Evolutionary conservation across 495 filamentous ascomycete genomes (phyloP).

Genomic region (Rostrohypoxylon terebratum): DNA sequence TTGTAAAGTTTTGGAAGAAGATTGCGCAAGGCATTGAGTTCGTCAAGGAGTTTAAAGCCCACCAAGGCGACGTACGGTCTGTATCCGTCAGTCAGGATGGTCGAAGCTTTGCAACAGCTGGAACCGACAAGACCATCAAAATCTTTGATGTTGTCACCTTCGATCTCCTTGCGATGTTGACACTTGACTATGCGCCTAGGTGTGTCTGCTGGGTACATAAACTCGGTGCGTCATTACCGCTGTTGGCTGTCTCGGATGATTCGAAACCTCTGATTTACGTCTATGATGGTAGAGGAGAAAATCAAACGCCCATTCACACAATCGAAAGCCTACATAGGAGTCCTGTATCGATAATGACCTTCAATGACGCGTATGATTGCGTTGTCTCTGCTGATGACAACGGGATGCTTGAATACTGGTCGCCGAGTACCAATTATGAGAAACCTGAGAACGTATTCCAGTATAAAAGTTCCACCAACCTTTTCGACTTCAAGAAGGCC

Average conservation of each 20-base stretch:
- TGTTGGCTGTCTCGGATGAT: slow-evolving; percentile 90
- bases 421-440: slow-evolving; percentile 80
- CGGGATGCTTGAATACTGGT: slow-evolving; percentile 98
- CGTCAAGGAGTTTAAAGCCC: slow-evolving; percentile 96
- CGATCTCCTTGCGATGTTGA: slow-evolving; percentile 84
- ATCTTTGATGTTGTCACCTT: slow-evolving; percentile 97
- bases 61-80: slow-evolving; percentile 83
- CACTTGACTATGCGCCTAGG: slow-evolving; percentile 77
- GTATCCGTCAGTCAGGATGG: slow-evolving; percentile 90
- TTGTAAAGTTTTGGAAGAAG: slow-evolving; percentile 99
- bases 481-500: slow-evolving; percentile 97
- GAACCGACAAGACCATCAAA: slow-evolving; percentile 87
- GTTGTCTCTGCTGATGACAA: slow-evolving; percentile 88
- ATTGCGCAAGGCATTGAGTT: slow-evolving; percentile 90
- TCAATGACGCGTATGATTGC: slow-evolving; percentile 89
- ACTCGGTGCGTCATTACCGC: slow-evolving; percentile 84
- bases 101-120: slow-evolving; percentile 91
- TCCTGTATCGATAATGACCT: slow-evolving; percentile 84
- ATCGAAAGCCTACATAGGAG: slow-evolving; percentile 80
- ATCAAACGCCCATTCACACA: slow-evolving; percentile 75
- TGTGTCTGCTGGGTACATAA: slow-evolving; percentile 94
- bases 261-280: slow-evolving; percentile 76
- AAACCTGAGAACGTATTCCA: slow-evolving; percentile 93
- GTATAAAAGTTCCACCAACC: slow-evolving; percentile 88
- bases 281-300: slow-evolving; percentile 91